phyloP scores from a whole-genome alignment of 208 protist genomes.

The Trichomonas tenax region DNA sequence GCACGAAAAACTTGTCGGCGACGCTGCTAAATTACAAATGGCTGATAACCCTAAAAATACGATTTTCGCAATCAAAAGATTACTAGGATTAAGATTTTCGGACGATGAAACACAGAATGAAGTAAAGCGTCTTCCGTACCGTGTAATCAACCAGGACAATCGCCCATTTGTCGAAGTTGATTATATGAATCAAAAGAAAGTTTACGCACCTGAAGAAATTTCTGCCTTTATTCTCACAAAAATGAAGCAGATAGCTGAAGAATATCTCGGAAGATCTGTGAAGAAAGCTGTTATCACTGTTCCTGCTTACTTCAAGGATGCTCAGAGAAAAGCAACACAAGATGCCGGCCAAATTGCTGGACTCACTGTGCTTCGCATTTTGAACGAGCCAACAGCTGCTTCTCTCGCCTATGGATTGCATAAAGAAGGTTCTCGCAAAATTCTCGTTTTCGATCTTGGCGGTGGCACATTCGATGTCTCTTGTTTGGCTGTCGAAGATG shows the following conservation, averaged over 20 bases:
- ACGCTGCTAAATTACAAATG: conserved; percentile 71
- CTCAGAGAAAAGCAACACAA: conserved; percentile 95
- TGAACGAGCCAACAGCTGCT: conserved; percentile 91
- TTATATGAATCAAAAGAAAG: conserved; percentile 35
- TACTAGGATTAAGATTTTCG: conserved; percentile 75
- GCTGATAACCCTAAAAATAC: conserved; percentile 66
- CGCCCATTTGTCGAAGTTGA: conserved; percentile 56
- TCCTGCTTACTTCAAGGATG: conserved; percentile 98
- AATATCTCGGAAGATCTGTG: conserved; percentile 62
- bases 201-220: conserved; percentile 72
- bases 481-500: conserved; percentile 40
- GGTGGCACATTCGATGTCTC: conserved; percentile 63
- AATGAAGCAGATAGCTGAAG: conserved; percentile 86
- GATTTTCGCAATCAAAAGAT: conserved; percentile 62
- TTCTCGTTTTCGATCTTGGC: conserved; percentile 92
- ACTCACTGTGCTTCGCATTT: conserved; percentile 77
- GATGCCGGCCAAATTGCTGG: conserved; percentile 87
- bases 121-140: conserved; percentile 89
- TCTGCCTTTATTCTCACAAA: conserved; percentile 79
- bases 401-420: conserved; percentile 84
- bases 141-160: conserved; percentile 49
- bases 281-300: conserved; percentile 73
- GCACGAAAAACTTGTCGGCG: conserved; percentile 60
- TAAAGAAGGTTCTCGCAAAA: conserved; percentile 46
- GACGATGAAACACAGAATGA: conserved; percentile 71